Evolutionary conservation across 805 yeast species (phyloP).

Genomic region (Metschnikowia proteae): DNA sequence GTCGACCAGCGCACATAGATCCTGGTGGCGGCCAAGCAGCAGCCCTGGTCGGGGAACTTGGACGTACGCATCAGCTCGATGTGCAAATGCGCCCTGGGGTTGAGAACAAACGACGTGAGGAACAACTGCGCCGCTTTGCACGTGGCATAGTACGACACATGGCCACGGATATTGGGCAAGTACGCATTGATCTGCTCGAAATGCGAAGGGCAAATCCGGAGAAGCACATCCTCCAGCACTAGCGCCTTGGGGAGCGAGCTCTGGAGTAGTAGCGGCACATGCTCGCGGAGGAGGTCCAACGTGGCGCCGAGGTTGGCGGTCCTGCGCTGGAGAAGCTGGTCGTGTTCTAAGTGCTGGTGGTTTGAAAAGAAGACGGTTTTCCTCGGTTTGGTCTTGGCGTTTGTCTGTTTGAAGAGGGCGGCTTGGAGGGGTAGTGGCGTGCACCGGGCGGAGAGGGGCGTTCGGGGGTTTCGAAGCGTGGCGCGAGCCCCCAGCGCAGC

Average conservation of each 20-base stretch:
- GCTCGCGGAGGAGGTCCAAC: constrained; percentile 43
- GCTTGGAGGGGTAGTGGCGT: background rate
- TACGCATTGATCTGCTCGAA: constrained; percentile 41
- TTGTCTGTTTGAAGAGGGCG: too few species aligned
- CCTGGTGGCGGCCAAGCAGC: constrained; percentile 44
- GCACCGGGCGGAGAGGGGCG: too few species aligned
- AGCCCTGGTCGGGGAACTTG: constrained; percentile 21
- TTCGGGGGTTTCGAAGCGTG: background rate
- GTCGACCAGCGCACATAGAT: constrained; percentile 56
- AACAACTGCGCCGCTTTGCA: constrained; percentile 54
- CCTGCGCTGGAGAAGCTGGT: constrained; percentile 20
- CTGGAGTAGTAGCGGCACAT: constrained; percentile 51
- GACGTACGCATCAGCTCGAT: constrained; percentile 42
- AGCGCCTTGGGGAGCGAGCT: constrained; percentile 41
- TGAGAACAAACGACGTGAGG: constrained; percentile 52
- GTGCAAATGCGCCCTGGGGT: constrained; percentile 51
- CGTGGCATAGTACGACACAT: constrained; percentile 51
- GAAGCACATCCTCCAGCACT: constrained; percentile 44
- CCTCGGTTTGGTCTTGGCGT: too few species aligned
- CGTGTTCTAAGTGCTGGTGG: background rate
- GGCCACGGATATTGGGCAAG: constrained; percentile 56
- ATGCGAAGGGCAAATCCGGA: constrained; percentile 56
- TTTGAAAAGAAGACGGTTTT: background rate
- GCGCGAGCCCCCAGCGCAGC: background rate
- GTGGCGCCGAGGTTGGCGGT: constrained; percentile 54